Percentiles rank a stretch among this genome's conserved stretches.
Conservation (phyloP, 2,329 filamentous ascomycete genomes). For the Fusarium dlaminii region DNA sequence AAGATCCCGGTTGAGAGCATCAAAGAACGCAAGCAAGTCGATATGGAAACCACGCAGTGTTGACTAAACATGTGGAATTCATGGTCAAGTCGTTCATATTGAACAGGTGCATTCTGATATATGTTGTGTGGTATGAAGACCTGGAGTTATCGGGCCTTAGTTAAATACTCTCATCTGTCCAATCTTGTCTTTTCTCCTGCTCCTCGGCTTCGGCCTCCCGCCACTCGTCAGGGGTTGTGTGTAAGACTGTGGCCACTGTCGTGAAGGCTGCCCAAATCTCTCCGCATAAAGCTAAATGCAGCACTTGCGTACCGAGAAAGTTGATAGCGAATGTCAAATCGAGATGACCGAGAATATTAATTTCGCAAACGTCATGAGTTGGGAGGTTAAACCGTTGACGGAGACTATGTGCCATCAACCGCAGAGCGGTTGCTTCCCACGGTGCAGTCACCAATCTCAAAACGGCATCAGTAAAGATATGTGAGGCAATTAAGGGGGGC, state of each 20-base stretch:
- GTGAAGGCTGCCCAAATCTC: constrained; percentile 31
- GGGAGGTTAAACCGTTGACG: constrained; percentile 51
- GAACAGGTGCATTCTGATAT: background rate
- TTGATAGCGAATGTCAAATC: constrained; percentile 55
- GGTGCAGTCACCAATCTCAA: constrained; percentile 57
- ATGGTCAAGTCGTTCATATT: background rate
- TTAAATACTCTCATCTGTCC: constrained; percentile 6
- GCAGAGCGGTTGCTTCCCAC: constrained; percentile 57
- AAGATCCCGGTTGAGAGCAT: background rate
- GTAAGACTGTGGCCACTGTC: constrained; percentile 17
- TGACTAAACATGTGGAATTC: background rate
- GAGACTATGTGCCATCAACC: constrained; percentile 56
- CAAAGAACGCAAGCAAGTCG: background rate
- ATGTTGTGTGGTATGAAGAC: background rate
- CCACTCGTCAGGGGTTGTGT: constrained; percentile 30
- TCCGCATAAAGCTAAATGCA: constrained; percentile 45
- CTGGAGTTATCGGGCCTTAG: background rate
- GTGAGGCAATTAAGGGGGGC: constrained; percentile 58
- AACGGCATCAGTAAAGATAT: constrained; percentile 56
- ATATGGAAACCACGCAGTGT: background rate
- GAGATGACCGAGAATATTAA: constrained; percentile 50
- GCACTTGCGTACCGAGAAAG: constrained; percentile 56
- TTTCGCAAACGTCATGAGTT: constrained; percentile 51
- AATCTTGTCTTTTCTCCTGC: constrained; percentile 11
- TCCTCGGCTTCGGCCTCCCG: constrained; percentile 27